phyloP scores from a whole-genome alignment of 257 asterid genomes.

The Anisodus acutangulus region DNA sequence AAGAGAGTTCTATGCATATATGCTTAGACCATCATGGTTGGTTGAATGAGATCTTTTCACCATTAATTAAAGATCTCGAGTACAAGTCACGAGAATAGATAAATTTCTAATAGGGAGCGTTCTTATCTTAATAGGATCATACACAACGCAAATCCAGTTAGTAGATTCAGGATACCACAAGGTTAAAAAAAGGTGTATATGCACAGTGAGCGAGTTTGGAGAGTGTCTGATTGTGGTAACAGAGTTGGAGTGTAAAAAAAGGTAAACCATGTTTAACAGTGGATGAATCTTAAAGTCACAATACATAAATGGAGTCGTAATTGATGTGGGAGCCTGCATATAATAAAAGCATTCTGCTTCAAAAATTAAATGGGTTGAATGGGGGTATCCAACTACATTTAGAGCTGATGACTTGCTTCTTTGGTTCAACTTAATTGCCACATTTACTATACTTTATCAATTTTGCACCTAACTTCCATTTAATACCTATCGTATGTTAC shows the following conservation, averaged over 20 bases:
- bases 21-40: too few relatives aligned
- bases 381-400: slow-evolving; percentile 11
- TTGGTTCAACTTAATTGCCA: slow-evolving; percentile 18
- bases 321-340: slow-evolving; percentile 1
- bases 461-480: slow-evolving; percentile 24
- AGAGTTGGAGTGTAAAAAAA: slow-evolving; percentile 15
- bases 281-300: not conserved
- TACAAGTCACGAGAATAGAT: too few relatives aligned
- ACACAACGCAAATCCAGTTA: too few relatives aligned
- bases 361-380: slow-evolving; percentile 11
- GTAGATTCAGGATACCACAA: too few relatives aligned
- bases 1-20: too few relatives aligned
- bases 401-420: slow-evolving; percentile 25
- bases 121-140: too few relatives aligned
- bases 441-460: slow-evolving; percentile 26
- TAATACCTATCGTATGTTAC: not conserved
- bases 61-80: too few relatives aligned
- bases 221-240: not conserved
- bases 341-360: slow-evolving; percentile 19
- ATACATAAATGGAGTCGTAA: slow-evolving; percentile 12
- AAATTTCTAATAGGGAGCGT: too few relatives aligned
- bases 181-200: too few relatives aligned
- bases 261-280: not conserved
- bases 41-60: too few relatives aligned
- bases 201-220: not conserved